These are phyloP conservation scores for Crithidia sp. DNA, from an alignment of 208 protist genomes.

Conservation along the genomic window DNA sequence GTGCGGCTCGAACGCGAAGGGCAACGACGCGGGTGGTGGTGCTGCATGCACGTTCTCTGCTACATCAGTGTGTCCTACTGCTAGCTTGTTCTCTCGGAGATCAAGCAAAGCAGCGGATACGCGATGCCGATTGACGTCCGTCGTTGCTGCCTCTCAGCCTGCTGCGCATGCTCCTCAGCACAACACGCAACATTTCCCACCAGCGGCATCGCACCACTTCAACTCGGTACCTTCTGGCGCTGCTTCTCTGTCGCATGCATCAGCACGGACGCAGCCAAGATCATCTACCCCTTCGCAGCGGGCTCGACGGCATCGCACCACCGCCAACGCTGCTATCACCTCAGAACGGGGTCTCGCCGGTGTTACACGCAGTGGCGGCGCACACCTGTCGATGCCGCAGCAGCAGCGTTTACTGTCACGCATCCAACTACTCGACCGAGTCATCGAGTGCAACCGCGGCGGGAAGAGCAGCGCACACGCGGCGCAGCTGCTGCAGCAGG, in stretches of 20 bases:
- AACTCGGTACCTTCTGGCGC: no score
- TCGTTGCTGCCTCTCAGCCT: neutral
- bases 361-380: no score
- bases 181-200: neutral
- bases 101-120: neutral
- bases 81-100: neutral
- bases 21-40: no score
- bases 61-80: no score
- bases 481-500: neutral
- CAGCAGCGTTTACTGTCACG: constrained; percentile 10
- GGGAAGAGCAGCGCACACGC: neutral
- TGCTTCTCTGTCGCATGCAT: no score
- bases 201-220: neutral
- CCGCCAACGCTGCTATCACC: neutral
- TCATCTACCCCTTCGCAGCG: no score
- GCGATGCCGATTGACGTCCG: neutral
- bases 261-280: no score
- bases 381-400: neutral
- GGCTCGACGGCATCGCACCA: neutral
- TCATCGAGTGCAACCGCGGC: neutral
- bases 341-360: neutral
- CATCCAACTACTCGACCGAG: constrained; percentile 15
- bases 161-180: constrained; percentile 1
- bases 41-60: no score
- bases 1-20: no score